Base-by-base conservation (phyloP, 2,329 filamentous ascomycete species). In the Penicillium hordei region DNA sequence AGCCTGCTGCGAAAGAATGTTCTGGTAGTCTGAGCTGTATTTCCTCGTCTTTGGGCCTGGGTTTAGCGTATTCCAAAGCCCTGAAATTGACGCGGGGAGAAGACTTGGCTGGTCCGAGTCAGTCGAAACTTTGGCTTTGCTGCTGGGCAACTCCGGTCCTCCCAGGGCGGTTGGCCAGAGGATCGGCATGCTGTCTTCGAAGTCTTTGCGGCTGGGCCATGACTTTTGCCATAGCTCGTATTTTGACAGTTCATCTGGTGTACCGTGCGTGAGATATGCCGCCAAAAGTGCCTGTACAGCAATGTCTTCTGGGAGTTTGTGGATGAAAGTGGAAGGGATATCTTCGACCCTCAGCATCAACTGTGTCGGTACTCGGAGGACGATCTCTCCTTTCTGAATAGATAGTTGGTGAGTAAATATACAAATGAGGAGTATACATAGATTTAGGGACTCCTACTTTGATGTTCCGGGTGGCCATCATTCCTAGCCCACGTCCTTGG, bases 261-360 rank as follows among this genome's bases (percentile, higher is more conserved):
- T 68, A 10, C 72, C 69, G 31, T 88, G 78, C 5, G 84, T 82
- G 9, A 93, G 77, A 58, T 86, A 84, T 2, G 86, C 82, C n/a
- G 91, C 88, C 8, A 94, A 79, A 39, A 91, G 82, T 29, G 86
- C 88, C 66, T 95, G 91, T 23, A 89, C 82, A 1, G 86, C 83
- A 43, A 83, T 81, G 17, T 80, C 79, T 19, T 79, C 76, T 0
- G 82, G 79, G 12, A 89, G 80, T 29, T 76, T 77, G 13, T 75
- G 71, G 52, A 78, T 73, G 53, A 91, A 81, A 2, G 75, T 59
- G 31, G 78, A 75, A 8, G 85, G 83, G 12, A 89, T 80, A 2
- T 82, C 83, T 38, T 85, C 80, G n/a, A 86, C 76, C 31, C 86
- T 88, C 50, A 91, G 78, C 51, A 94, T 84, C 29, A 84, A 81